Percentiles rank a stretch among this genome's conserved stretches.
Conservation (phyloP, 1,139 yeast genomes). For the Yamadazyma triangularis region DNA sequence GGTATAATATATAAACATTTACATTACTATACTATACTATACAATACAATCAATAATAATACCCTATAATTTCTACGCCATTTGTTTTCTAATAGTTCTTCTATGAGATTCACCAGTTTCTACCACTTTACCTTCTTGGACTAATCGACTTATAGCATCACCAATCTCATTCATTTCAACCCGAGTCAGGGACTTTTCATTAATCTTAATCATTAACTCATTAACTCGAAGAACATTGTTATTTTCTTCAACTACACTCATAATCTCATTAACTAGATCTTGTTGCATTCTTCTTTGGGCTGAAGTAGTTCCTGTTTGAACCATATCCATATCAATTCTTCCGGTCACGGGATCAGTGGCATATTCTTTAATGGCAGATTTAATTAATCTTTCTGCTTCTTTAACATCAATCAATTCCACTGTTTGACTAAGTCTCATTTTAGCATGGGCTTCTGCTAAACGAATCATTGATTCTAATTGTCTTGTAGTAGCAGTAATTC, state of each 20-base stretch:
- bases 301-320: slow-evolving; percentile 91
- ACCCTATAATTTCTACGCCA: no score
- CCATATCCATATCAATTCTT: slow-evolving; percentile 93
- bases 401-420: slow-evolving; percentile 83
- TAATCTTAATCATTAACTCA: slow-evolving; percentile 58
- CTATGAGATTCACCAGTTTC: slow-evolving; percentile 73
- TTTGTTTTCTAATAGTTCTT: slow-evolving; percentile 55
- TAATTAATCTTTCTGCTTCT: slow-evolving; percentile 90
- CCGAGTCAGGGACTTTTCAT: slow-evolving; percentile 63
- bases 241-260: slow-evolving; percentile 41
- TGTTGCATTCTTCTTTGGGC: slow-evolving; percentile 80
- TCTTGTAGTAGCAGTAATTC: slow-evolving; percentile 97
- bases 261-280: slow-evolving; percentile 62
- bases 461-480: slow-evolving; percentile 96
- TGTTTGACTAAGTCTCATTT: slow-evolving; percentile 71
- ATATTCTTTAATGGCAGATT: slow-evolving; percentile 92
- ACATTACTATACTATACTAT: slow-evolving; percentile 3
- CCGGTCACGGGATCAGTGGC: slow-evolving; percentile 98
- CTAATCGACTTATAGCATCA: slow-evolving; percentile 64
- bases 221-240: slow-evolving; percentile 50
- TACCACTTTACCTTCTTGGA: slow-evolving; percentile 68
- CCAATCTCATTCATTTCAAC: slow-evolving; percentile 70
- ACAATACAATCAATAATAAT: no score
- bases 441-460: slow-evolving; percentile 93
- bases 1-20: slow-evolving; percentile 1